Base-by-base conservation (phyloP, 2,329 filamentous ascomycete genomes). In the Cryphonectria naterciae region DNA sequence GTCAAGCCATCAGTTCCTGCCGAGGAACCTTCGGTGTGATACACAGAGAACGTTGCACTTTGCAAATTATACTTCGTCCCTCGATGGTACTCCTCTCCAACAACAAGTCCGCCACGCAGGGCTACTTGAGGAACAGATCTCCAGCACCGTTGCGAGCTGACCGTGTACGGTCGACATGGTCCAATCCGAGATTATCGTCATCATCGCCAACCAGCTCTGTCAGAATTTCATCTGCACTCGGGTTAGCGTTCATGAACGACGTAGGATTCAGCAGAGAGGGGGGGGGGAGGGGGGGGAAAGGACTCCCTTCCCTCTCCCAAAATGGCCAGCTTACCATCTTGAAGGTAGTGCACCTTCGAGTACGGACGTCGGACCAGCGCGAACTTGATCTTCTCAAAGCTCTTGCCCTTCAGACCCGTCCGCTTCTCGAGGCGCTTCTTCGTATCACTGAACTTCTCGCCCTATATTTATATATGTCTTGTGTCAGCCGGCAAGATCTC, bases 331-430 rank as follows among this genome's bases (percentile, higher is more conserved):
- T 85, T 84, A 97, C 95, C 94, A 83, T 98, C 96, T 75, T 92
- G 90, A 63, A 99, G 85, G 82, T 97, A 97, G 72, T 89, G 87
- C 37, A 94, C 92, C 78, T 92, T 94, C 54, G 92, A 90, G 81
- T 93, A 97, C 58, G 85, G 85, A 79, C 92, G 86, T 79, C 90
- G 85, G 67, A 98, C 88, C 43, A 97, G 82, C 8, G 94, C 93
- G 84, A 99, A 98, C 81, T 97, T 98, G 81, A 99, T 96, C 86
- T 98, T 98, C 81, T 99, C 95, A 75, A 99, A 95, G 75, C 94
- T 94, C 85, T 99, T 99, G 80, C 96, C 97, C 82, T 98, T 98
- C 83, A 99, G 91, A 37, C 95, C 95, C 0, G 93, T 97, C 71
- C 95, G 88, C 81, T 95, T 95, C 76, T 96, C 95, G 4, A 99